Evolutionary conservation across 1,139 yeast genomes (phyloP), one percentile per base, ranked within the genome.

Genomic region (Saccharomyces hybrid): DNA sequence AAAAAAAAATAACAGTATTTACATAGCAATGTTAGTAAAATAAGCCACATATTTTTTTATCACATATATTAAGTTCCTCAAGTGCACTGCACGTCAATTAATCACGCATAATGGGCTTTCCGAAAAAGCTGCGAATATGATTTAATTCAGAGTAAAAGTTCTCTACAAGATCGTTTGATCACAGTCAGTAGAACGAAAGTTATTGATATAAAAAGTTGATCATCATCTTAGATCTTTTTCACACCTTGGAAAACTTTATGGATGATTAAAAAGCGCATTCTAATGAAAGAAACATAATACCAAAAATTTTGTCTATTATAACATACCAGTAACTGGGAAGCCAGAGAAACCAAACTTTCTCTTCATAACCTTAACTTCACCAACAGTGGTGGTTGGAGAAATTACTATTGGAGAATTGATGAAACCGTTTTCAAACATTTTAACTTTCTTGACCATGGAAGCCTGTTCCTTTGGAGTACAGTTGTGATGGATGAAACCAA

Each of bases 131-230:
- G 28, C 11, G 31, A 26, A 46, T n/a, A 11, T 6, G 32, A 47
- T 28, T 49, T n/a, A 34, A 27, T 56, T 76, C 82, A 78, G 81
- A 64, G 65, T 67, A 70, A 70, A 75, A 64, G 65, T 77, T 82
- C 63, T 90, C 97, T 96, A 75, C 97, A 89, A 81, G 96, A 88
- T 91, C 95, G 96, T 86, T 84, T 85, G 95, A 88, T 87, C 95
- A 73, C 67, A 73, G 70, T 86, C 97, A 96, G 99, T 86, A 93
- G 99, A 93, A 93, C 98, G 99, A 93, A 93, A 93, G 98, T 93
- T 90, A 88, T 78, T 72, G 72, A 71, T 63, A 61, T 65, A 69
- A 65, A 66, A 67, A 64, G 66, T 71, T 73, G 74, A 78, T 83
- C 95, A 87, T 88, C 95, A 85, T 73, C 20, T 52, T 44, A 50